A percentile compares a stretch with the other conserved stretches of the same genome.
Evolutionary conservation across 805 yeast species (phyloP).

Genomic region (Komagataella pseudopastoris): DNA sequence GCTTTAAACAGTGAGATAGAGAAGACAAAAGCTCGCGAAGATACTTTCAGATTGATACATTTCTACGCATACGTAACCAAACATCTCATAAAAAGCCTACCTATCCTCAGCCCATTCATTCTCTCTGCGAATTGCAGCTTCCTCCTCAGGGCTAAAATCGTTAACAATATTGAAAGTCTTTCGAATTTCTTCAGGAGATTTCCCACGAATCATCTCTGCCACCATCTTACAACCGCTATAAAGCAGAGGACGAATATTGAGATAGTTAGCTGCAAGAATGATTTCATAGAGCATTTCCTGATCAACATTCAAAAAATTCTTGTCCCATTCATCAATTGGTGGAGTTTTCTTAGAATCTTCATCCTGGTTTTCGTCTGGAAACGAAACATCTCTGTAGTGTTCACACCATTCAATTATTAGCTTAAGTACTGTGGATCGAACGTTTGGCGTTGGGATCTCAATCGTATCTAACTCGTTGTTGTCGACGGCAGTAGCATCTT

Average conservation of each 20-base stretch:
- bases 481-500: constrained; percentile 24
- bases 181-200: constrained; percentile 70
- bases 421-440: constrained; percentile 72
- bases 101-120: constrained; percentile 90
- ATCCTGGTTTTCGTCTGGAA: constrained; percentile 69
- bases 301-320: constrained; percentile 84
- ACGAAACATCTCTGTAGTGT: constrained; percentile 72
- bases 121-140: constrained; percentile 76
- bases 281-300: constrained; percentile 81
- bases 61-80: background rate
- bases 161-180: constrained; percentile 70
- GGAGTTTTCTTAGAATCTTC: constrained; percentile 79
- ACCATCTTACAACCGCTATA: constrained; percentile 74
- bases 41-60: background rate
- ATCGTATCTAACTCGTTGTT: constrained; percentile 56
- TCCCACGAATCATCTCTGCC: constrained; percentile 74
- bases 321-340: constrained; percentile 93
- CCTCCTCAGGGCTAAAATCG: constrained; percentile 80
- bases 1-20: background rate
- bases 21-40: background rate
- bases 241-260: constrained; percentile 60
- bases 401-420: constrained; percentile 96
- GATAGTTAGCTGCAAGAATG: constrained; percentile 68
- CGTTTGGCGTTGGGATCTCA: constrained; percentile 84
- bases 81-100: constrained; percentile 12